Base-by-base conservation (phyloP, 805 yeast species). In the Wickerhamiella sorbophila region DNA sequence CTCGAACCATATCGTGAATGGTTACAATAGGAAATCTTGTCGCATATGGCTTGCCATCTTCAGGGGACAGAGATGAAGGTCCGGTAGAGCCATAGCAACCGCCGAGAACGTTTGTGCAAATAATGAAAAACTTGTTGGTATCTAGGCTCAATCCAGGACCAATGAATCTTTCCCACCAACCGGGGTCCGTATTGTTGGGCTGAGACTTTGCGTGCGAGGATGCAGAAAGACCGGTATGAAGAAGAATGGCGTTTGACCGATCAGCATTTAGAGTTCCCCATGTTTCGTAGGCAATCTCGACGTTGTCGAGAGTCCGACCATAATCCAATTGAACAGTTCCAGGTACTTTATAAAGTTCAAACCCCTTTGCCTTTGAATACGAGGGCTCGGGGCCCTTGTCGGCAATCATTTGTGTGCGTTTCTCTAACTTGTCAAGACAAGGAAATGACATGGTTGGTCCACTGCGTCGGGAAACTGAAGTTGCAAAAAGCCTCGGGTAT, bases 1-100 rank as follows among this genome's bases (percentile, higher is more conserved):
- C 94, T 41, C 95, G 66, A 2, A 83, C 83, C 94, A 87, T 86
- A 58, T 87, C 96, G 52, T 79, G 80, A 22, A 87, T 71, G 0
- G 94, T 78, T 9, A 87, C 53, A 38, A 87, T 76, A 2, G 96
- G 96, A 59, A 87, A 87, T 29, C 86, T 65, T 0, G 96, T 85
- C 3, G 85, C 95, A 58, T 84, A 87, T 8, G 33, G 33, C 43
- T 71, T 64, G 5, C 63, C 63, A 47, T 75, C 77, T 2, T 76
- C 72, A 1, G 94, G 93, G 52, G 83, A 84, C 9, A 66, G 58
- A 0, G 91, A 76, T 1, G 88, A 75, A 1, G 96, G 96, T 0
- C 96, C 96, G 0, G 96, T 86, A 5, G 93, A 79, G 2, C 96
- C 96, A 59, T 79, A 87, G 60, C 96, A 87, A 1, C 96, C 95